Evolutionary conservation across 164 flowering plant genomes (phyloP), one percentile per base, ranked within the genome.

Genomic region (Piper longum): DNA sequence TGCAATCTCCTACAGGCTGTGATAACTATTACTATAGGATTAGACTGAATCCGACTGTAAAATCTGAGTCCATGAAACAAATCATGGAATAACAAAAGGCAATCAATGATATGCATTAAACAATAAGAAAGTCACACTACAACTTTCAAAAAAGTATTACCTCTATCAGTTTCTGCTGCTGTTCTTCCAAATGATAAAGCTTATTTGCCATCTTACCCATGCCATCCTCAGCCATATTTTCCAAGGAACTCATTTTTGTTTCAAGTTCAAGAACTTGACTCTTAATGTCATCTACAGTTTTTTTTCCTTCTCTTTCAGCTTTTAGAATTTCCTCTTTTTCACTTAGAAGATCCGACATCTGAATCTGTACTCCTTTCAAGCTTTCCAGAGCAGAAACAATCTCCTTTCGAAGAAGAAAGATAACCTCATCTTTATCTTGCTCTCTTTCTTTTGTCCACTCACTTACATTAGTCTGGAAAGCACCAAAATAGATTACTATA

Each of bases 401-500:
- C 81, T 92, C 96, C 70, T 80, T 77, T 71, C 70, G 86, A 60
- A 89, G 72, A 71, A 86, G 88, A 71, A 65, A 52, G 63, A 85
- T 74, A 41, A 85, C 74, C 48, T 60, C 11, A 73, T 82, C 87
- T 74, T 73, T 71, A 18, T 70, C 71, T 68, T 63, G 45, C 65
- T 16, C 52, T 44, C 71, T 67, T 52, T 60, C 59, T 43, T 57
- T 57, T 41, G 41, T 42, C 51, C 63, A 64, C 56, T 70, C 44
- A 61, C 43, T 59, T 70, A 57, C 51, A 66, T 66, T 65, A 69
- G 68, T 69, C 89, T 80, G 85, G 74, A 62, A 7, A 48, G 52
- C 52, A 48, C 14, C 60, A 36, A 4, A 26, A 13, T 4, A 4
- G 26, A 26, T 1, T 26, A 57, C 5, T 26, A 7, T 1, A 57